Percentiles rank a stretch among this genome's conserved stretches.
These are phyloP conservation scores for Chytriomyces confervae DNA, from an alignment of 192 early-diverging fungal genomes.

Conservation along the genomic window DNA sequence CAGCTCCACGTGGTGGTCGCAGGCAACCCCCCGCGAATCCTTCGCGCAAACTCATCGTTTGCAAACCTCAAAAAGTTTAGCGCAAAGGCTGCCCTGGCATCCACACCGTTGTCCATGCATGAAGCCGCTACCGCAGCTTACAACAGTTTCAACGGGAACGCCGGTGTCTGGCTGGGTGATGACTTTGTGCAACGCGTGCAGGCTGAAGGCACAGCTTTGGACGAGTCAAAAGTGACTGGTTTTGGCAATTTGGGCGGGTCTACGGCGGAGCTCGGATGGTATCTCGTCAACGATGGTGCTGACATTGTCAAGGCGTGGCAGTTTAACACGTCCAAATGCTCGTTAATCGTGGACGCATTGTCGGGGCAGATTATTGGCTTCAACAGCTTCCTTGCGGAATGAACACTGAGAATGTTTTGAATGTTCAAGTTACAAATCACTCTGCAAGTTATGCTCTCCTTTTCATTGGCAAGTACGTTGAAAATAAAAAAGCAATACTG, in stretches of 20 bases:
- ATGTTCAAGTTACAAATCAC: not conserved
- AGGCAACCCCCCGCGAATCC: not conserved
- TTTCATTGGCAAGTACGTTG: not conserved
- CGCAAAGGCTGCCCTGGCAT: not conserved
- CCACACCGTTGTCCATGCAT: not conserved
- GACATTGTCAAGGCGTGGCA: conserved; percentile 12
- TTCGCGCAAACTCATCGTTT: conserved; percentile 13
- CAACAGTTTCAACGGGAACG: not conserved
- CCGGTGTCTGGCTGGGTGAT: conserved; percentile 13
- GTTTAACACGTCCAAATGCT: not conserved
- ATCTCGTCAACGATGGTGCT: not conserved
- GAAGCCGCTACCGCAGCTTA: not conserved
- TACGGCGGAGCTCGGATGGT: conserved; percentile 8
- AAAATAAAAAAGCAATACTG: not conserved
- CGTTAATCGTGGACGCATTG: conserved; percentile 10
- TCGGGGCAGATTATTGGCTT: conserved; percentile 17
- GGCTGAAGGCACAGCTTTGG: too few relatives aligned
- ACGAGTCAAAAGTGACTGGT: too few relatives aligned
- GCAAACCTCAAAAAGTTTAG: not conserved
- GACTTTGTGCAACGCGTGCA: not conserved
- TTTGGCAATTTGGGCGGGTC: not conserved
- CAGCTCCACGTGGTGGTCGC: conserved; percentile 17
- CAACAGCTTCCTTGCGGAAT: conserved; percentile 18
- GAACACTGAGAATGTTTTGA: conserved; percentile 4
- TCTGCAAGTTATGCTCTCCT: not conserved